A percentile compares a stretch with the other conserved stretches of the same genome.
Evolutionary conservation across 805 yeast species (phyloP).

Genomic region (Candida boleticola): DNA sequence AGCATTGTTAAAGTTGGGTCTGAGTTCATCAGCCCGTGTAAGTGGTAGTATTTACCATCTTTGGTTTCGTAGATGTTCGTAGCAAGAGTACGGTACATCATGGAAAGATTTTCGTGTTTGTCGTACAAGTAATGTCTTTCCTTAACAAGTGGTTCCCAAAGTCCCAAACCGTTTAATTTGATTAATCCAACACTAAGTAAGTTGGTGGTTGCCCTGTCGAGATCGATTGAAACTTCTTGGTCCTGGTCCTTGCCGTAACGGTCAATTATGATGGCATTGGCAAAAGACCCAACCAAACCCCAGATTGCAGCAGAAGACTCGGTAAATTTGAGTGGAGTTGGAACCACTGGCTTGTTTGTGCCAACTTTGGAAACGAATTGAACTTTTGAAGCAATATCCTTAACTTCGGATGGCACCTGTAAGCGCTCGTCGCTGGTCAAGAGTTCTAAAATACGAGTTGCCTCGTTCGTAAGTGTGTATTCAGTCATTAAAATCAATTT

Average conservation of each 20-base stretch:
- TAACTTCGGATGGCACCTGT: slow-evolving; percentile 12
- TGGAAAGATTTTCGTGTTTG: slow-evolving; percentile 16
- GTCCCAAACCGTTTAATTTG: slow-evolving; percentile 3
- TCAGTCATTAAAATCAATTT: no score
- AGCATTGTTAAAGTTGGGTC: slow-evolving; percentile 28
- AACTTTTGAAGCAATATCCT: slow-evolving; percentile 4
- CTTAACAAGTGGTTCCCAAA: slow-evolving; percentile 5
- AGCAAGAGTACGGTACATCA: slow-evolving; percentile 26
- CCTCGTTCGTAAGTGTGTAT: slow-evolving; percentile 5
- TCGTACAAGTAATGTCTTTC: slow-evolving; percentile 19
- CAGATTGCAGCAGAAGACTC: slow-evolving; percentile 19
- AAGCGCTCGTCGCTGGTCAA: slow-evolving; percentile 4
- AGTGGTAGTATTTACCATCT: slow-evolving; percentile 24
- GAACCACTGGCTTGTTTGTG: slow-evolving; percentile 14
- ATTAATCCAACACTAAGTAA: slow-evolving; percentile 10
- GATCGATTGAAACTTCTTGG: slow-evolving; percentile 4
- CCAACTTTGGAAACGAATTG: slow-evolving; percentile 3
- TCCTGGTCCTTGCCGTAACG: slow-evolving; percentile 11
- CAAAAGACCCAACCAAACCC: slow-evolving; percentile 16
- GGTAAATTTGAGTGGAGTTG: slow-evolving; percentile 17
- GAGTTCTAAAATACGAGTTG: slow-evolving; percentile 6
- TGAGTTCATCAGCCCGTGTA: slow-evolving; percentile 33
- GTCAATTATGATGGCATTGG: slow-evolving; percentile 12
- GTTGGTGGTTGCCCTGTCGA: slow-evolving; percentile 7
- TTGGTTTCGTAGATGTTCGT: slow-evolving; percentile 33